A percentile compares a stretch with the other conserved stretches of the same genome.
Conservation (phyloP, 768 basidiomycete species). For the Boletus rufocinnamomeus region DNA sequence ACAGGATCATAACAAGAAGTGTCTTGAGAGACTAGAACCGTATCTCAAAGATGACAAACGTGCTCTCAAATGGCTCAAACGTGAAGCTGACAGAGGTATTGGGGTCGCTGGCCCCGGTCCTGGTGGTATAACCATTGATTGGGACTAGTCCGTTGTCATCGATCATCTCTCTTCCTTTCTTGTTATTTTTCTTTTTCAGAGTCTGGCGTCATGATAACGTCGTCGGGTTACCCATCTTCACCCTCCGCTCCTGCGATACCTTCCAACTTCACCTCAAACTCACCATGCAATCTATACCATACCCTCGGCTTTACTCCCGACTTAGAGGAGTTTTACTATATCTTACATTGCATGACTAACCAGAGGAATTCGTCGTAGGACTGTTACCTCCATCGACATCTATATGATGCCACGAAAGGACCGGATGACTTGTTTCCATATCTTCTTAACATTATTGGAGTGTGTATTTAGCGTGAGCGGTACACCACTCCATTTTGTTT, state of each 20-base stretch:
- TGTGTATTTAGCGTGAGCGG: slow-evolving; percentile 6
- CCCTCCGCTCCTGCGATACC: slow-evolving; percentile 28
- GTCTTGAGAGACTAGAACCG: slow-evolving; percentile 63
- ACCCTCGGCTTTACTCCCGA: slow-evolving; percentile 8
- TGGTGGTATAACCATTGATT: slow-evolving; percentile 76
- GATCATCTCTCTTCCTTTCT: neutral
- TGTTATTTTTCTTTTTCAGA: slow-evolving; percentile 2
- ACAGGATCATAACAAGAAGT: slow-evolving; percentile 82
- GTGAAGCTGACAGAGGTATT: slow-evolving; percentile 74
- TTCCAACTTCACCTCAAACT: neutral
- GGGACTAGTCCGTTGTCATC: slow-evolving; percentile 49
- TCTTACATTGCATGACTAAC: slow-evolving; percentile 30
- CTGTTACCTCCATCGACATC: slow-evolving; percentile 14
- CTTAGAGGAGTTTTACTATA: slow-evolving; percentile 25
- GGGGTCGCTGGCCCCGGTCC: slow-evolving; percentile 65
- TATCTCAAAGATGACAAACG: slow-evolving; percentile 76
- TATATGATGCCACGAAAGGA: slow-evolving; percentile 21
- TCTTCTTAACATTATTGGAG: slow-evolving; percentile 29
- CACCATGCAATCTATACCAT: slow-evolving; percentile 5
- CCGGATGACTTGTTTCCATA: slow-evolving; percentile 21
- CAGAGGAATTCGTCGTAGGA: slow-evolving; percentile 25
- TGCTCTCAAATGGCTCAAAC: slow-evolving; percentile 76
- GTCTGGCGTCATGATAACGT: neutral
- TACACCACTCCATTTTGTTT: slow-evolving; percentile 17
- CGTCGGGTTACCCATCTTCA: slow-evolving; percentile 1